Conservation (phyloP, 257 asterid genomes). For the Leptodermis oblonga region DNA sequence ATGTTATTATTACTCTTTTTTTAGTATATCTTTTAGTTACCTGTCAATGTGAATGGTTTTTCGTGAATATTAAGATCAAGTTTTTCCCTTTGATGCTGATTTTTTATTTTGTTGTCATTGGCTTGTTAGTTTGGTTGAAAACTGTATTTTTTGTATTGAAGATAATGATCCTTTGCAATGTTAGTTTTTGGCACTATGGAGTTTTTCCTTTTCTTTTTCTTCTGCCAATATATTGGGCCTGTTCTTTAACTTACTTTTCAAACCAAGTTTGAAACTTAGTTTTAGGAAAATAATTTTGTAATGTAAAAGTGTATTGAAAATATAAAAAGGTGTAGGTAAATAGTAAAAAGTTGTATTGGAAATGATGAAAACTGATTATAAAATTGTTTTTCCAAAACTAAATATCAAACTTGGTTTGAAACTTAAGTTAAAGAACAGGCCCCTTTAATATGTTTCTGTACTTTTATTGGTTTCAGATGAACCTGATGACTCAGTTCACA, state of each 20-base stretch:
- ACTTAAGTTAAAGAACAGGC: too few relatives aligned
- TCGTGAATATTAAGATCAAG: not conserved
- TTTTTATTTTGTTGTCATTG: not conserved
- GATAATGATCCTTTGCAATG: not conserved
- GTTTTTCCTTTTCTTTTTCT: not conserved
- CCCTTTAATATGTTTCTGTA: not conserved
- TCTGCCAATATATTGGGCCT: not conserved
- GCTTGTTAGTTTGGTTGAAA: not conserved
- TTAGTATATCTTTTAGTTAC: not conserved
- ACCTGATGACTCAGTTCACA: slow-evolving; percentile 77
- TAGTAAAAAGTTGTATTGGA: too few relatives aligned
- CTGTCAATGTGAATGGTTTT: not conserved
- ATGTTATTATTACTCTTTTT: not conserved
- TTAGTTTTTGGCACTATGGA: not conserved
- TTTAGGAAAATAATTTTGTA: too few relatives aligned
- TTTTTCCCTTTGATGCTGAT: not conserved
- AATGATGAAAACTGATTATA: too few relatives aligned
- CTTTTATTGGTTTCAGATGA: slow-evolving; percentile 52
- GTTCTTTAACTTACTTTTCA: too few relatives aligned
- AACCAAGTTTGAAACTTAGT: too few relatives aligned
- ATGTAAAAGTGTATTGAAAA: too few relatives aligned
- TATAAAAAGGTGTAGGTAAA: too few relatives aligned
- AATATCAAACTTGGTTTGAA: too few relatives aligned
- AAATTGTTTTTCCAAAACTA: too few relatives aligned
- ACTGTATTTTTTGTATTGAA: not conserved